These are phyloP conservation scores for Teunomyces pallodes DNA, from an alignment of 805 yeast genomes.

Conservation along the genomic window DNA sequence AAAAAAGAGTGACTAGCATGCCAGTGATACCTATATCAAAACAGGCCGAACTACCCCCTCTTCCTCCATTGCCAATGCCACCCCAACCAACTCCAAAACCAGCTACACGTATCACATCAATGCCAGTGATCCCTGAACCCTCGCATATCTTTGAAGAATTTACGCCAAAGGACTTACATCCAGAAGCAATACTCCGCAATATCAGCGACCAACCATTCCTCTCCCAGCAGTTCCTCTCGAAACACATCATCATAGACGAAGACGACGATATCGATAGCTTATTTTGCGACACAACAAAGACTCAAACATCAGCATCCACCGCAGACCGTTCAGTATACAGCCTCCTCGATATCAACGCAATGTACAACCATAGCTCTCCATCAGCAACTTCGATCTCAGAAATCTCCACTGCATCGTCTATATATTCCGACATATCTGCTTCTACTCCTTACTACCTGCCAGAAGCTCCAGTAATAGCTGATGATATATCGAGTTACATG, in stretches of 20 bases:
- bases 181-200: background rate
- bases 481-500: background rate
- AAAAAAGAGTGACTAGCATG: constrained; percentile 21
- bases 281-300: constrained; percentile 11
- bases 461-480: background rate
- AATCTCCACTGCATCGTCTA: background rate
- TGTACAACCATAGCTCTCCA: constrained; percentile 7
- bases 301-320: background rate
- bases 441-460: background rate
- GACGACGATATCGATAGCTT: constrained; percentile 15
- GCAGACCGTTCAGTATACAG: background rate
- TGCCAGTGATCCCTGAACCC: background rate
- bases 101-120: background rate
- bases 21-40: constrained; percentile 10
- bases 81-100: background rate
- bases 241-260: constrained; percentile 8
- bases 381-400: background rate
- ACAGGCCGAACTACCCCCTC: constrained; percentile 1
- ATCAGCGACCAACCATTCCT: background rate
- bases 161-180: background rate
- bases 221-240: background rate
- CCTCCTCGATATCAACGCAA: constrained; percentile 3
- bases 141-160: background rate
- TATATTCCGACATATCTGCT: background rate
- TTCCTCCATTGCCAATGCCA: background rate